Percentiles rank a stretch among this genome's conserved stretches.
These are phyloP conservation scores for Lactarius quietus DNA, from an alignment of 768 basidiomycete species.

Conservation along the genomic window DNA sequence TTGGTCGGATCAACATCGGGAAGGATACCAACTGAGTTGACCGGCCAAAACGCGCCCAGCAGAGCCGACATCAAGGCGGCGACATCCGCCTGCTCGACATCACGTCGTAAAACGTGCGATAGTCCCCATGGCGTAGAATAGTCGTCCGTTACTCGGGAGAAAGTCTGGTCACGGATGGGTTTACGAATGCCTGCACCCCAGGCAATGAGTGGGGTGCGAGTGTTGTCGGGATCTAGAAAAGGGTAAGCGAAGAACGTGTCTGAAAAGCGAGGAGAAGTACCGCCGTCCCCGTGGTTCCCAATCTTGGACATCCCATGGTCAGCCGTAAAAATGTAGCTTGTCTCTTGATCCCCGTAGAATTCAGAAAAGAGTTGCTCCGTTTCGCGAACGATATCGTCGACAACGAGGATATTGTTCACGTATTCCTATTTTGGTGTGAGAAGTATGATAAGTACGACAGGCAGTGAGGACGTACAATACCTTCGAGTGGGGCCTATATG, in stretches of 20 bases:
- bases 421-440: slow-evolving; percentile 56
- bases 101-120: slow-evolving; percentile 55
- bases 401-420: slow-evolving; percentile 77
- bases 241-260: neutral
- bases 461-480: slow-evolving; percentile 34
- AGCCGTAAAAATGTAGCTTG: slow-evolving; percentile 76
- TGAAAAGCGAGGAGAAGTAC: slow-evolving; percentile 39
- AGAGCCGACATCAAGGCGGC: slow-evolving; percentile 74
- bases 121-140: slow-evolving; percentile 67
- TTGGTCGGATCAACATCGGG: slow-evolving; percentile 64
- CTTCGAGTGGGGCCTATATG: slow-evolving; percentile 77
- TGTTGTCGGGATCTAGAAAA: slow-evolving; percentile 74
- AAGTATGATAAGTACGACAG: neutral
- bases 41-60: slow-evolving; percentile 70
- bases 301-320: slow-evolving; percentile 90
- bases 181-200: slow-evolving; percentile 80
- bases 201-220: slow-evolving; percentile 75
- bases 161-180: slow-evolving; percentile 50
- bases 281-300: slow-evolving; percentile 88
- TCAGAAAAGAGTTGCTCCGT: slow-evolving; percentile 58
- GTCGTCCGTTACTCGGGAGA: slow-evolving; percentile 58
- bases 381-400: slow-evolving; percentile 67
- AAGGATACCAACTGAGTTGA: slow-evolving; percentile 77
- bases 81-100: slow-evolving; percentile 83
- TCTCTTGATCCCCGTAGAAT: slow-evolving; percentile 67